Base-by-base conservation (phyloP, 768 basidiomycete species). In the Auriculariales sp. region DNA sequence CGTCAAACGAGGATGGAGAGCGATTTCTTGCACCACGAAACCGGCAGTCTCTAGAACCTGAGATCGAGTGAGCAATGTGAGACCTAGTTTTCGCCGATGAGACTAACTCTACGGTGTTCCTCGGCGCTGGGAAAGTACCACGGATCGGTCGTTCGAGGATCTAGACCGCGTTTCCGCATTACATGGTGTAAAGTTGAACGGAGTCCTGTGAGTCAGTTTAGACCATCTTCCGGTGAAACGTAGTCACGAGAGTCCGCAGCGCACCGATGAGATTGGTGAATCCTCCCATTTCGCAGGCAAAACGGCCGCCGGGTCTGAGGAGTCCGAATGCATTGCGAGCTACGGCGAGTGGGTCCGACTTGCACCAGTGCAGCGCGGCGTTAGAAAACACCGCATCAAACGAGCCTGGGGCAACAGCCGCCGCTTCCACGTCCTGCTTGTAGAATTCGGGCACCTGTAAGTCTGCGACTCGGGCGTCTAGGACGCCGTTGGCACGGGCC, bases 341-440 rank as follows among this genome's bases (percentile, higher is more conserved):
- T 7, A 89, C 87, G 1, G 75, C 78, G 2, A 57, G 61, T 1
- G 89, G 90, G 55, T 82, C 69, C 3, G 66, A 65, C 61, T 86
- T 90, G 64, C 87, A 91, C 89, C 88, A 92, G 57, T 93, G 89
- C 54, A 92, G 59, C 3, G 74, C 71, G 0, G 90, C 85, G 53
- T 83, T 88, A 48, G 79, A 81, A 66, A 92, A 92, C 2, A 83
- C 81, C 0, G 77, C 79, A 57, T 89, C 83, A 54, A 79, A 86
- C 44, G 68, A 67, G 6, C 66, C 65, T 24, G 57, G 49, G 15
- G 56, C 54, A 0, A 56, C 50, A 0, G 63, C 58, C 46, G 66
- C 70, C 69, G 28, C 77, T 58, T 28, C 25, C 28, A 28, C 49
- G 11, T 15, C 22, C 4, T 3, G 22, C 2, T 17, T 4, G 27